phyloP scores from a whole-genome alignment of 1,139 yeast genomes.

The Geotrichum histeridarum region DNA sequence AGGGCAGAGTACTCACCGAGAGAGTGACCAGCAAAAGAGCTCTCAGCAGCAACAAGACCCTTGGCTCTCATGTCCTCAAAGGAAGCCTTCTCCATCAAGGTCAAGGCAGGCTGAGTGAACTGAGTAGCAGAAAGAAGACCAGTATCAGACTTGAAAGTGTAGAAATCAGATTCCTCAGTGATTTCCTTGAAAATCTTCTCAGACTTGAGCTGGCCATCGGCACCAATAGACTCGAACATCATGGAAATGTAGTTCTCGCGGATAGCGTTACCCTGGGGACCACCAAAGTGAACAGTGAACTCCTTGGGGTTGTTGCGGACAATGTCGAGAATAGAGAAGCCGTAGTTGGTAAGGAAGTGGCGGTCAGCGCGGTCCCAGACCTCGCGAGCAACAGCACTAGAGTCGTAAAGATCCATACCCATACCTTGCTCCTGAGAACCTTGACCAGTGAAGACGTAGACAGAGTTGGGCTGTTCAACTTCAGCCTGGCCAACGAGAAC shows the following conservation, averaged over 20 bases:
- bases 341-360: constrained; percentile 89
- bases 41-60: constrained; percentile 91
- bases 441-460: constrained; percentile 98
- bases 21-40: constrained; percentile 98
- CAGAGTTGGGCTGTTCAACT: constrained; percentile 94
- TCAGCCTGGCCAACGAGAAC: constrained; percentile 95
- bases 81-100: constrained; percentile 98
- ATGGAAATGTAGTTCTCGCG: constrained; percentile 91
- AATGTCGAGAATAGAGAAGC: constrained; percentile 93
- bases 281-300: constrained; percentile 93
- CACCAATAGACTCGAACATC: constrained; percentile 95
- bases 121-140: constrained; percentile 97
- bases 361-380: constrained; percentile 98
- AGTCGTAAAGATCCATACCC: constrained; percentile 98
- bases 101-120: constrained; percentile 98
- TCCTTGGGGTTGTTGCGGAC: constrained; percentile 95
- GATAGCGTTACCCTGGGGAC: constrained; percentile 92
- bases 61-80: constrained; percentile 94
- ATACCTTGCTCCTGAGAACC: constrained; percentile 99
- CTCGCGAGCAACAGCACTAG: constrained; percentile 84
- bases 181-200: constrained; percentile 95
- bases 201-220: constrained; percentile 74
- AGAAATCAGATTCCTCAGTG: constrained; percentile 72
- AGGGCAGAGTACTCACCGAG: constrained; percentile 98
- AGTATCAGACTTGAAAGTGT: constrained; percentile 85